Percentiles rank a stretch among this genome's conserved stretches.
These are phyloP conservation scores for Kentomonas sorsogonicus DNA, from an alignment of 208 protist species.

Conservation along the genomic window DNA sequence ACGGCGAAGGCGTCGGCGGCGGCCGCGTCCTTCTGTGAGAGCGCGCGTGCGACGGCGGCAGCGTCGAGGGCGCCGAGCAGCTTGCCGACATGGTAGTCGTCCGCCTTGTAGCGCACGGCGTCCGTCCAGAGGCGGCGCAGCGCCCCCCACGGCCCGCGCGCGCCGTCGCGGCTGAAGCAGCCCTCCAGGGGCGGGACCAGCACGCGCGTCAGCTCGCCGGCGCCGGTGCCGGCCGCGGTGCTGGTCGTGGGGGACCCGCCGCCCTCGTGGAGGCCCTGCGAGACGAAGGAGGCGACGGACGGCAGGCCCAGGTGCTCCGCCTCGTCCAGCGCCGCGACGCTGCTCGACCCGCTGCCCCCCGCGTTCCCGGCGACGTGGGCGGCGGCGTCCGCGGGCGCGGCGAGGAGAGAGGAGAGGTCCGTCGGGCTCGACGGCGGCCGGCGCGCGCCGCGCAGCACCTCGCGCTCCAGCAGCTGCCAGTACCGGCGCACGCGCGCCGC, in stretches of 20 bases:
- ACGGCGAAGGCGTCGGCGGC: not conserved
- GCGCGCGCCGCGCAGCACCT: conserved; percentile 6
- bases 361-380: not conserved
- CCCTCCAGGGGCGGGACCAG: not conserved
- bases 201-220: not conserved
- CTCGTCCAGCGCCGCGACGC: not conserved
- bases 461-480: not conserved
- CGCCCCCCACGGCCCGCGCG: conserved; percentile 21
- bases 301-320: not conserved
- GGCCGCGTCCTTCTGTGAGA: conserved; percentile 5
- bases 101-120: conserved; percentile 39
- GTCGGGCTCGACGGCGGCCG: not conserved
- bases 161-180: not conserved
- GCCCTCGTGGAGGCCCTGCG: not conserved
- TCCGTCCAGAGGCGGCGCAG: conserved; percentile 32
- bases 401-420: not conserved
- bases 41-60: not conserved
- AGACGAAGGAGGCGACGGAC: not conserved
- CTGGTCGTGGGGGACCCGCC: too few species aligned
- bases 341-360: not conserved
- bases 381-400: not conserved
- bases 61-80: conserved; percentile 24
- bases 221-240: not conserved
- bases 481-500: not conserved
- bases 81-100: conserved; percentile 24